Evolutionary conservation across 495 filamentous ascomycete genomes (phyloP).

Genomic region (Hypomontagnella monticulosa): DNA sequence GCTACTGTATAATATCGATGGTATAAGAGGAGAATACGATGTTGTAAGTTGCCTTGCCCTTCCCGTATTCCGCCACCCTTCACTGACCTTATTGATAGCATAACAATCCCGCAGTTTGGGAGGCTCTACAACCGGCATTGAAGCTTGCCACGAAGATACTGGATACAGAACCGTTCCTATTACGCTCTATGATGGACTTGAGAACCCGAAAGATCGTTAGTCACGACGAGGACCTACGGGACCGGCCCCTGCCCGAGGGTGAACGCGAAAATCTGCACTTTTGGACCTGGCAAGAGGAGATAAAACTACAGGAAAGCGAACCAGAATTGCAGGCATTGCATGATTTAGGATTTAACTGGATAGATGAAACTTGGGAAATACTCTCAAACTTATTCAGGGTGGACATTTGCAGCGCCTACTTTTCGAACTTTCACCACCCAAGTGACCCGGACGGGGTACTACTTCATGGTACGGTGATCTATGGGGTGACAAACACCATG

Average conservation of each 20-base stretch:
- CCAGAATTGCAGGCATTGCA: constrained; percentile 1
- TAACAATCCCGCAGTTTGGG: constrained; percentile 45
- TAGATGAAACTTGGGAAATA: neutral
- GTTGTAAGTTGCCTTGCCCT: constrained; percentile 28
- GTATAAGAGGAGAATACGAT: constrained; percentile 37
- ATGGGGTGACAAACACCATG: too few species aligned
- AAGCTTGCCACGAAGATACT: constrained; percentile 42
- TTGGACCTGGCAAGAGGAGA: too few species aligned
- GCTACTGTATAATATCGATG: constrained; percentile 43
- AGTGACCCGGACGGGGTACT: too few species aligned
- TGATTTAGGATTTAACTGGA: constrained; percentile 28
- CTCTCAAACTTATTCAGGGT: neutral
- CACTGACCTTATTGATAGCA: constrained; percentile 14
- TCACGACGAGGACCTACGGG: neutral
- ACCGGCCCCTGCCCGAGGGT: too few species aligned
- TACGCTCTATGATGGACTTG: constrained; percentile 35
- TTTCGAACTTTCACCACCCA: too few species aligned
- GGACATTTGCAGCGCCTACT: constrained; percentile 16
- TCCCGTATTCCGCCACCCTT: neutral
- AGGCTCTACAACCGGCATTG: constrained; percentile 48
- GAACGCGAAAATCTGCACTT: too few species aligned
- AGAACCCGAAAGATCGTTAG: too few species aligned
- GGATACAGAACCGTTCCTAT: constrained; percentile 17
- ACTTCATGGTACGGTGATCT: too few species aligned
- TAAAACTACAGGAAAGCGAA: too few species aligned